A percentile compares a stretch with the other conserved stretches of the same genome.
These are phyloP conservation scores for Phytophthora agathidicida DNA, from an alignment of 352 stramenopile species.

Conservation along the genomic window DNA sequence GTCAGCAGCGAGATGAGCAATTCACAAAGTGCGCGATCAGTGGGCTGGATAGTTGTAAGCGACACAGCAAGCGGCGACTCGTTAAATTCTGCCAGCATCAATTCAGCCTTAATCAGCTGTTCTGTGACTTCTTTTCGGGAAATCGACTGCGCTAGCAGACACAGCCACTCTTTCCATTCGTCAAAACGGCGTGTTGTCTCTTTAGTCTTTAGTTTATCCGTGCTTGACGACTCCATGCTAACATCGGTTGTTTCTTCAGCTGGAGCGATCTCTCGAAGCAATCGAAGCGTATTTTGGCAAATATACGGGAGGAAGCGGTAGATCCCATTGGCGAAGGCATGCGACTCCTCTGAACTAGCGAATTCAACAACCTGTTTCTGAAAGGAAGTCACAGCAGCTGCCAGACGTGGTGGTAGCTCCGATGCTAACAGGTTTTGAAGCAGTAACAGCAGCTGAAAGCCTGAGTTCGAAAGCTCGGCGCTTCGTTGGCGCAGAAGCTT, in stretches of 20 bases:
- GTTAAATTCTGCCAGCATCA: conserved; percentile 49
- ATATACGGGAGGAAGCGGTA: conserved; percentile 69
- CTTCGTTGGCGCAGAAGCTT: conserved; percentile 40
- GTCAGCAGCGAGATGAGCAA: conserved; percentile 50
- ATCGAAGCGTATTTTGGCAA: conserved; percentile 49
- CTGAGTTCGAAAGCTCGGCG: conserved; percentile 42
- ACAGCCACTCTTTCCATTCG: conserved; percentile 62
- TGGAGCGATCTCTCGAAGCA: conserved; percentile 26
- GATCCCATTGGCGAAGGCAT: conserved; percentile 41
- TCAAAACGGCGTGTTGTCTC: conserved; percentile 27
- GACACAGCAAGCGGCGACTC: conserved; percentile 16
- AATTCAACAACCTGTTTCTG: conserved; percentile 47
- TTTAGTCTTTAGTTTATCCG: conserved; percentile 5
- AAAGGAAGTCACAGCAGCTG: conserved; percentile 40
- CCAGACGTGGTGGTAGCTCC: conserved; percentile 8
- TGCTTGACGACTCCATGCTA: conserved; percentile 2
- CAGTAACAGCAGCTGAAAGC: conserved; percentile 55
- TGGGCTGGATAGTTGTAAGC: conserved; percentile 11
- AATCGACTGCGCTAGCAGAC: conserved; percentile 45
- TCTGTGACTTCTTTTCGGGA: conserved; percentile 58
- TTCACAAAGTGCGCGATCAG: conserved; percentile 43
- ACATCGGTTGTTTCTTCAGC: conserved; percentile 13
- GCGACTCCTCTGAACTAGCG: conserved; percentile 30
- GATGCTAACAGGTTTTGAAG: conserved; percentile 40
- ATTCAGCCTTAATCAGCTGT: conserved; percentile 59